Percentiles rank a stretch among this genome's conserved stretches.
phyloP scores from a whole-genome alignment of 2,329 filamentous ascomycete species.

The Aspergillus proliferans region DNA sequence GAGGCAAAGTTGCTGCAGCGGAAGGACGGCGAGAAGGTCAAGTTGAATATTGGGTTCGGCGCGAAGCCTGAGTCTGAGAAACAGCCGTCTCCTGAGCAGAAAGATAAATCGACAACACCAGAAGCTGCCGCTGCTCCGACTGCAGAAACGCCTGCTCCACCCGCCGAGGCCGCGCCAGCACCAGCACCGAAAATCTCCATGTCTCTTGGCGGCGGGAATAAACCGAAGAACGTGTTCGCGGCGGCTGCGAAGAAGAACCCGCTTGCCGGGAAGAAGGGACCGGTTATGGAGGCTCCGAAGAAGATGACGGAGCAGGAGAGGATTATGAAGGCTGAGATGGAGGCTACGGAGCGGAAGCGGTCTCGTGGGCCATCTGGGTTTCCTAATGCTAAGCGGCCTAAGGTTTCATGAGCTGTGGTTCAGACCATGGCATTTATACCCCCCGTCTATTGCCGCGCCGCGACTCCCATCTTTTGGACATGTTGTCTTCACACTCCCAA shows the following conservation, averaged over 20 bases:
- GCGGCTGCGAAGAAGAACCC: constrained; percentile 61
- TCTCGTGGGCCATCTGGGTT: constrained; percentile 28
- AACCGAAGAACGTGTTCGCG: constrained; percentile 63
- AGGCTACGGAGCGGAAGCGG: constrained; percentile 60
- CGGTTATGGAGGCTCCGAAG: constrained; percentile 56
- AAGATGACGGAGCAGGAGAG: constrained; percentile 84
- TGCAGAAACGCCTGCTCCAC: constrained; percentile 10
- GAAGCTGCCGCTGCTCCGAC: constrained; percentile 8
- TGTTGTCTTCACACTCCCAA: too few species aligned
- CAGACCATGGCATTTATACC: too few species aligned
- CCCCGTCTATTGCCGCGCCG: neutral
- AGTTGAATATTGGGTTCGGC: constrained; percentile 56
- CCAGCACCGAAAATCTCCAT: constrained; percentile 49
- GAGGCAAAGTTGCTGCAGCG: constrained; percentile 44
- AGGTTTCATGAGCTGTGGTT: constrained; percentile 19
- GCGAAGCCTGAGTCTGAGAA: constrained; percentile 18
- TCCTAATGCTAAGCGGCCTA: constrained; percentile 29
- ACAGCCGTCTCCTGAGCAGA: constrained; percentile 17
- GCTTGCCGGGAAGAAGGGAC: constrained; percentile 59
- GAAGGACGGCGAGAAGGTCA: constrained; percentile 69
- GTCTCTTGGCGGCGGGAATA: constrained; percentile 50
- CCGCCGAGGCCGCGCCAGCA: constrained; percentile 11
- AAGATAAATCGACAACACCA: constrained; percentile 10
- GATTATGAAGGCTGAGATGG: constrained; percentile 75
- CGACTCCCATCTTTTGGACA: too few species aligned